phyloP scores from a whole-genome alignment of 179 eudicot genomes.

The Corrigiola litoralis region DNA sequence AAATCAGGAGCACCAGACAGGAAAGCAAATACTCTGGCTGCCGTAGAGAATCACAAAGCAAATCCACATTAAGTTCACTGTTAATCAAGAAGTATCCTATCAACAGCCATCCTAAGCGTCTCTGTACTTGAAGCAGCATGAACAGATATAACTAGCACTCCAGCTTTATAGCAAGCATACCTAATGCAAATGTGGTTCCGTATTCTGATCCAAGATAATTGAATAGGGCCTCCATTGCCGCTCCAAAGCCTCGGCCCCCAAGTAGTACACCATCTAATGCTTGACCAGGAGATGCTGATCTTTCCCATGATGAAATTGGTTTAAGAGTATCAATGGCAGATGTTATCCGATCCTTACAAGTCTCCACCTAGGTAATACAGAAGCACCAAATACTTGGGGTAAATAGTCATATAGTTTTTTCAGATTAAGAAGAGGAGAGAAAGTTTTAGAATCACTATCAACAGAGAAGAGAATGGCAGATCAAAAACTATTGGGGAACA shows the following conservation, averaged over 20 bases:
- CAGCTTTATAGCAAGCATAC: conserved; percentile 28
- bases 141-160: not conserved
- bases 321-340: conserved; percentile 89
- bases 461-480: not conserved
- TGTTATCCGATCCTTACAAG: conserved; percentile 86
- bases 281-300: conserved; percentile 79
- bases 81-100: not conserved
- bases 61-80: not conserved
- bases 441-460: not conserved
- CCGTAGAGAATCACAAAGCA: conserved; percentile 18
- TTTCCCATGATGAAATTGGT: conserved; percentile 93
- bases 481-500: conserved; percentile 21
- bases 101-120: not conserved
- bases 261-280: conserved; percentile 76
- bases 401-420: not conserved
- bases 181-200: conserved; percentile 91
- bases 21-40: conserved; percentile 97
- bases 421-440: not conserved
- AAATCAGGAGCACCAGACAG: conserved; percentile 95
- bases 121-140: conserved; percentile 1
- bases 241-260: conserved; percentile 96
- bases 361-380: conserved; percentile 65
- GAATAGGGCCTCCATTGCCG: conserved; percentile 87
- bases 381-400: conserved; percentile 12
- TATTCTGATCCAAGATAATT: conserved; percentile 92